phyloP scores from a whole-genome alignment of 2,329 filamentous ascomycete species.

The Penicillium occitanis region DNA sequence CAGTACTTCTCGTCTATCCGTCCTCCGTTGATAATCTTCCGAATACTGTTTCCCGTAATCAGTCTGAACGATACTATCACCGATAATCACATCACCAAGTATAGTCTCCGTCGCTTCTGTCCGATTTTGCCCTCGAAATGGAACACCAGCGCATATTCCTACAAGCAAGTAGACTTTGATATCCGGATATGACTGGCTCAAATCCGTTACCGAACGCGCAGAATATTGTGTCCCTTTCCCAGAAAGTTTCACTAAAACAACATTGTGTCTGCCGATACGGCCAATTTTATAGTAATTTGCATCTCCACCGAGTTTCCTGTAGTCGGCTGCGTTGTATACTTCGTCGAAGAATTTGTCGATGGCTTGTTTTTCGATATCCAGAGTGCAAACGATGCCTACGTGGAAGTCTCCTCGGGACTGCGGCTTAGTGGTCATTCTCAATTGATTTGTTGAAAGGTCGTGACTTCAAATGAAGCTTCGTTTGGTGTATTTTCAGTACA shows the following conservation, averaged over 20 bases:
- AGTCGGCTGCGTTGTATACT: conserved; percentile 12
- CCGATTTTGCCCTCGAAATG: background rate
- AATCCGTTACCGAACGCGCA: background rate
- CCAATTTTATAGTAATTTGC: conserved; percentile 16
- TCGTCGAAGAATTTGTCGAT: conserved; percentile 15
- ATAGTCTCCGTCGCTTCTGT: conserved; percentile 24
- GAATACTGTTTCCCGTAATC: conserved; percentile 32
- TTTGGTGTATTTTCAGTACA: background rate
- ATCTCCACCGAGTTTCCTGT: background rate
- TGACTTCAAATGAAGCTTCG: too few relatives aligned
- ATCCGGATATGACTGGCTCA: background rate
- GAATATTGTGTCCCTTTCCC: conserved; percentile 14
- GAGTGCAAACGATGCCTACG: conserved; percentile 11
- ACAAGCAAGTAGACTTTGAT: conserved; percentile 15
- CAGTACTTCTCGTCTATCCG: conserved; percentile 24
- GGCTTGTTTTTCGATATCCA: conserved; percentile 15
- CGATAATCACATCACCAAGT: conserved; percentile 35
- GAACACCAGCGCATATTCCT: conserved; percentile 15
- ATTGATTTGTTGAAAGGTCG: background rate
- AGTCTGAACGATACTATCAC: conserved; percentile 28
- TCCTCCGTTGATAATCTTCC: conserved; percentile 25
- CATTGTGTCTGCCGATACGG: conserved; percentile 12
- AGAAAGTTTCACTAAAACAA: conserved; percentile 15
- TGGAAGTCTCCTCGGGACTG: conserved; percentile 17
- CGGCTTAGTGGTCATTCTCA: background rate